Conservation (phyloP, 768 basidiomycete species). For the Amanita phalloides region DNA sequence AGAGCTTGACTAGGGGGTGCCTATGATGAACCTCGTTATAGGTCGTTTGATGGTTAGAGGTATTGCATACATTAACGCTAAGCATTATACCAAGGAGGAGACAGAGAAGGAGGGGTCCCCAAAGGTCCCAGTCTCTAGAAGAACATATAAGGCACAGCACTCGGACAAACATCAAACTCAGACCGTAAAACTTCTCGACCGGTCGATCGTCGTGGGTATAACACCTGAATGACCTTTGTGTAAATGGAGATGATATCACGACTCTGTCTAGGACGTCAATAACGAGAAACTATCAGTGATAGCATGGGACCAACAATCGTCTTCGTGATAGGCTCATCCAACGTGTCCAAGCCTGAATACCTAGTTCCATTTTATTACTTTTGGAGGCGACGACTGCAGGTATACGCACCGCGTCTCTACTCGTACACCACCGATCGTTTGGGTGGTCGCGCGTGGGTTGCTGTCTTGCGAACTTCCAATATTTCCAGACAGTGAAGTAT, state of each 20-base stretch:
- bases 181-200: conserved; percentile 78
- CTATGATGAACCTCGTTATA: conserved; percentile 24
- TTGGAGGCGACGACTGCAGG: neutral
- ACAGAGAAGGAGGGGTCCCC: conserved; percentile 88
- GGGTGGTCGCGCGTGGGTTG: conserved; percentile 34
- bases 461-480: conserved; percentile 45
- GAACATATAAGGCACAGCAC: neutral
- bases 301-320: conserved; percentile 60
- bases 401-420: conserved; percentile 73
- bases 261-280: conserved; percentile 34
- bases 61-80: conserved; percentile 58
- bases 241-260: conserved; percentile 89
- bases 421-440: conserved; percentile 74
- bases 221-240: conserved; percentile 84
- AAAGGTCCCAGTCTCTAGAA: conserved; percentile 95
- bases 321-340: conserved; percentile 83
- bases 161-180: conserved; percentile 8
- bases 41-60: neutral
- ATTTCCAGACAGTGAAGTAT: conserved; percentile 51
- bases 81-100: conserved; percentile 75
- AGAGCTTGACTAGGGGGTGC: conserved; percentile 77
- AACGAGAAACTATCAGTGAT: neutral
- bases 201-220: conserved; percentile 71
- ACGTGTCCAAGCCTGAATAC: conserved; percentile 75
- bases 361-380: conserved; percentile 21